phyloP scores from a whole-genome alignment of 768 basidiomycete genomes.

The Mycena latifolia region DNA sequence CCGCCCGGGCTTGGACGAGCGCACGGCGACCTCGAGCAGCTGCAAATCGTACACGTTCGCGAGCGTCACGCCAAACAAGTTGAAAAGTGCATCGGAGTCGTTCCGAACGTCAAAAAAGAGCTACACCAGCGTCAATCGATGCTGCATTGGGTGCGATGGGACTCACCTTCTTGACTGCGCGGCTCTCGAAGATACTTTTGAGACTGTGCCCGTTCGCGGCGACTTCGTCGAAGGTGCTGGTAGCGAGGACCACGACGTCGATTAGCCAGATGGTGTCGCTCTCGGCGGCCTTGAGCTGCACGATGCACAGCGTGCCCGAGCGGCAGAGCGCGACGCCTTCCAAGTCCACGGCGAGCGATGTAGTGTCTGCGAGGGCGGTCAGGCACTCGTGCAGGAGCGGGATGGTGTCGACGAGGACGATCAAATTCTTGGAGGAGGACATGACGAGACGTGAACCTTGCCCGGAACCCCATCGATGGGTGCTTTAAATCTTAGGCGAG shows the following conservation, averaged over 20 bases:
- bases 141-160: background rate
- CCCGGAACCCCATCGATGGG: no score
- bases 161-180: conserved; percentile 39
- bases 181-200: conserved; percentile 38
- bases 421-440: conserved; percentile 2
- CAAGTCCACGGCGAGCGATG: conserved; percentile 48
- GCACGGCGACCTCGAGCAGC: conserved; percentile 47
- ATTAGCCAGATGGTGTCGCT: conserved; percentile 49
- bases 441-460: background rate
- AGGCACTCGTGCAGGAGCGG: conserved; percentile 23
- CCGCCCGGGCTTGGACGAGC: conserved; percentile 35
- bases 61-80: conserved; percentile 43
- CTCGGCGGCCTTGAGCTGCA: conserved; percentile 45
- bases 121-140: conserved; percentile 28
- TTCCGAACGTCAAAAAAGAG: conserved; percentile 50
- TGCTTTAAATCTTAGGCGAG: background rate
- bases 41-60: conserved; percentile 49
- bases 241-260: conserved; percentile 47
- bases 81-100: conserved; percentile 49
- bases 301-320: conserved; percentile 43
- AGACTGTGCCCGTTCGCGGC: conserved; percentile 40
- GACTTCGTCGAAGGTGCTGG: conserved; percentile 43
- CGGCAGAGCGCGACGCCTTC: conserved; percentile 51
- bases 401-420: conserved; percentile 28
- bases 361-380: conserved; percentile 2